Percentiles rank a stretch among this genome's conserved stretches.
Conservation (phyloP, 768 basidiomycete species). For the Rhodosporidiobolus sp. region DNA sequence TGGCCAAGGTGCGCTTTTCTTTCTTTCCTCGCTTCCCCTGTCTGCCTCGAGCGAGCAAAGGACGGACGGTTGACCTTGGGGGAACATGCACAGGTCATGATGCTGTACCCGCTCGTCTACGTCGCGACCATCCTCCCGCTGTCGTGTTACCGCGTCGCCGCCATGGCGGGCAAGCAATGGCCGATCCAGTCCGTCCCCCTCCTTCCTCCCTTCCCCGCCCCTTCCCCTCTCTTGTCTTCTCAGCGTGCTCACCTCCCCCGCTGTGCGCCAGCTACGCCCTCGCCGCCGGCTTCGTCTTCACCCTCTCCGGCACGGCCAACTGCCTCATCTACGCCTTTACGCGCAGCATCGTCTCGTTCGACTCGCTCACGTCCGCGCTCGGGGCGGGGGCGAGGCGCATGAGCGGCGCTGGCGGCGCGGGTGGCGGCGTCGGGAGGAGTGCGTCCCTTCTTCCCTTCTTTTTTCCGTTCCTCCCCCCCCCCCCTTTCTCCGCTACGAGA, state of each 20-base stretch:
- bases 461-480: too few relatives aligned
- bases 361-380: constrained; percentile 6
- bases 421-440: neutral
- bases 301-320: constrained; percentile 16
- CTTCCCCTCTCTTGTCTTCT: too few relatives aligned
- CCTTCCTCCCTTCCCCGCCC: too few relatives aligned
- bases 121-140: constrained; percentile 26
- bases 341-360: constrained; percentile 15
- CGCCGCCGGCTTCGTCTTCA: constrained; percentile 20
- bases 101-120: constrained; percentile 9
- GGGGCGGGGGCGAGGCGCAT: too few relatives aligned
- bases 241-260: too few relatives aligned
- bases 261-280: constrained; percentile 6
- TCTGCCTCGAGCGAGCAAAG: too few relatives aligned
- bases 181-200: neutral
- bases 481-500: neutral
- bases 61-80: too few relatives aligned
- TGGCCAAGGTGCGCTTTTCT: neutral
- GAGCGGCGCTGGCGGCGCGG: neutral
- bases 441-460: neutral
- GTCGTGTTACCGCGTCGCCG: constrained; percentile 15
- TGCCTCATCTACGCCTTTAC: constrained; percentile 25
- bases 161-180: constrained; percentile 8
- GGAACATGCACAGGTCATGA: constrained; percentile 12
- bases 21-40: too few relatives aligned